Base-by-base conservation (phyloP, 2,329 filamentous ascomycete genomes). In the Pezicula carpinea region DNA sequence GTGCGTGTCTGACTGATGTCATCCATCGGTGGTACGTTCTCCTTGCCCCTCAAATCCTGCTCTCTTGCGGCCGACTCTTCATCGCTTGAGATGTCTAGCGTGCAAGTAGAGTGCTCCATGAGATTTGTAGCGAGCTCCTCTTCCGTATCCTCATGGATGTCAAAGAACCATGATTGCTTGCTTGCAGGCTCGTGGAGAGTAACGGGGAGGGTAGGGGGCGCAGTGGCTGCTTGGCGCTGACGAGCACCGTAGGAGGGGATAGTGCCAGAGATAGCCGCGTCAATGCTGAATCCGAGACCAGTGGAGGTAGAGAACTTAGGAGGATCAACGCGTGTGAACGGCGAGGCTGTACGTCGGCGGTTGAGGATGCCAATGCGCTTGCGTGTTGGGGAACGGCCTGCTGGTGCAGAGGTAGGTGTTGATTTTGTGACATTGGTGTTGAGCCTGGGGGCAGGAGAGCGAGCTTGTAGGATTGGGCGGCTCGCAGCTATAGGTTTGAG, bases 101-200 rank as follows among this genome's bases (percentile, higher is more conserved):
- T 83, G 53, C 85, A 85, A 6, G 92, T 92, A 47, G 85, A 86
- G 71, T 96, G 92, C 67, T 96, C 88, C 70, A 97, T 88, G 33
- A 96, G 73, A 60, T 95, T 96, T 59, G 90, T 89, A 68, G 93
- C 87, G 63, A 95, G 85, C 63, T 96, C 87, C 64, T 96, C 88
- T 6, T 86, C 80, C 0, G 88, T 89, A 66, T 99, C 92, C 64
- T 96, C 89, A 64, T 96, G 85, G 60, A 99, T 97, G 49, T 92
- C 87, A 63, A 99, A 97, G 72, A 86, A 86, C 91, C 90, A 96
- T 48, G 76, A 76, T 29, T 80, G 75, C 62, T 85, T 79, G 58
- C 76, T 65, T 44, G 77, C 72, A 18, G 72, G 62, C 50, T 72
- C 71, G 35, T 67, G 53, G 31, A 77, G 61, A 52, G 49, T 51